Evolutionary conservation across 202 grass and related monocot genomes (phyloP), one percentile per base, ranked within the genome.

Genomic region (Saccharum hybrid): DNA sequence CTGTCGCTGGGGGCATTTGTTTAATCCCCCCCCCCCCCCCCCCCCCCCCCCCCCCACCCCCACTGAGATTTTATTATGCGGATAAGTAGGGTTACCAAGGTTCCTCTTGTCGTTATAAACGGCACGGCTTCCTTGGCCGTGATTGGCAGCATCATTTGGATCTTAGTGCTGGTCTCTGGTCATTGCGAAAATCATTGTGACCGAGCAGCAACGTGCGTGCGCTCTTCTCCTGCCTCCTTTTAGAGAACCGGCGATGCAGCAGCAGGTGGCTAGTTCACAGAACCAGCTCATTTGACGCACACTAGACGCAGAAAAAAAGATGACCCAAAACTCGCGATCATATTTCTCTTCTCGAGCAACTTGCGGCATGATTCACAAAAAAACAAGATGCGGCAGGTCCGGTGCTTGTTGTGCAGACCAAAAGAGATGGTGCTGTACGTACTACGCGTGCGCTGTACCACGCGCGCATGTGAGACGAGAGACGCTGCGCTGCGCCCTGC

Each of bases 1-100:
- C 85, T 97, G 91, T 91, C 91, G 71, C 63, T 19, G 9, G 46
- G 74, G 65, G 63, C 15, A 36, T 62, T 87, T 75, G 16, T 87
- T 87, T 84, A 87, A 30, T 68, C 79, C 26, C 40, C 8, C n/a
- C n/a, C n/a, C n/a, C n/a, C n/a, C n/a, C n/a, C n/a, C n/a, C n/a
- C n/a, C n/a, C n/a, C n/a, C n/a, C n/a, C n/a, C n/a, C n/a, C n/a
- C n/a, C n/a, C n/a, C n/a, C n/a, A n/a, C n/a, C n/a, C n/a, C 66
- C 41, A 71, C 68, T 80, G 68, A 79, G 80, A 83, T 83, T 79
- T 66, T 37, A 43, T 77, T 81, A 79, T 4, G 67, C 9, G 54
- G 22, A 42, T 77, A 81, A 73, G 39, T 68, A 69, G 40, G 49
- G 45, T 86, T 74, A 62, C 14, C 79, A 38, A 83, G 74, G 74